Conservation (phyloP, 2,329 filamentous ascomycete genomes). For the Colletotrichum horii region DNA sequence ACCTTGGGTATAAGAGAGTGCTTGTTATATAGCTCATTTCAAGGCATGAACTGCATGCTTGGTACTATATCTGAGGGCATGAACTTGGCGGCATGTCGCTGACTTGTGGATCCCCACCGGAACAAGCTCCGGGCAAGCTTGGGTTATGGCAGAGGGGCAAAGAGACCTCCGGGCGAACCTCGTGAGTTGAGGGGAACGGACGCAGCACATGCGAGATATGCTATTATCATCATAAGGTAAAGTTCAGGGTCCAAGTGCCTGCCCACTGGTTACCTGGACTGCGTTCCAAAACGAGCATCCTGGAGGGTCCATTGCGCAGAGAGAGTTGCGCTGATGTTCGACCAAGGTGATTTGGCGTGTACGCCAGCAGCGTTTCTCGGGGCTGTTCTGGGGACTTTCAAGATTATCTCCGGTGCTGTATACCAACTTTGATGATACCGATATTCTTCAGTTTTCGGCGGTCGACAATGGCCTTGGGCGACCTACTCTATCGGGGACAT, state of each 20-base stretch:
- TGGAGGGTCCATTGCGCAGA: not conserved
- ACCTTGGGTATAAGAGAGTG: not conserved
- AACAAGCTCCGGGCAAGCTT: not conserved
- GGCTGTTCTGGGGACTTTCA: not conserved
- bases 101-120: not conserved
- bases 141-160: not conserved
- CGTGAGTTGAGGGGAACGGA: not conserved
- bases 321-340: constrained; percentile 1
- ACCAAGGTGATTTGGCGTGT: not conserved
- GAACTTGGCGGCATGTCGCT: not conserved
- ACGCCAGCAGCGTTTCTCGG: not conserved
- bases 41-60: not conserved
- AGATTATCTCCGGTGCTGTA: too few species aligned
- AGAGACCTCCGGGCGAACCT: not conserved
- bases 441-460: not conserved
- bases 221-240: not conserved
- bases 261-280: not conserved
- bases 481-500: not conserved
- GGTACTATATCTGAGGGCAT: not conserved
- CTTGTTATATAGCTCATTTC: not conserved
- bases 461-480: not conserved
- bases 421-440: not conserved
- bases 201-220: not conserved
- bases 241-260: constrained; percentile 1
- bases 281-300: not conserved